Conservation (phyloP, 345 rosid genomes). For the Bruguiera sexangula region DNA sequence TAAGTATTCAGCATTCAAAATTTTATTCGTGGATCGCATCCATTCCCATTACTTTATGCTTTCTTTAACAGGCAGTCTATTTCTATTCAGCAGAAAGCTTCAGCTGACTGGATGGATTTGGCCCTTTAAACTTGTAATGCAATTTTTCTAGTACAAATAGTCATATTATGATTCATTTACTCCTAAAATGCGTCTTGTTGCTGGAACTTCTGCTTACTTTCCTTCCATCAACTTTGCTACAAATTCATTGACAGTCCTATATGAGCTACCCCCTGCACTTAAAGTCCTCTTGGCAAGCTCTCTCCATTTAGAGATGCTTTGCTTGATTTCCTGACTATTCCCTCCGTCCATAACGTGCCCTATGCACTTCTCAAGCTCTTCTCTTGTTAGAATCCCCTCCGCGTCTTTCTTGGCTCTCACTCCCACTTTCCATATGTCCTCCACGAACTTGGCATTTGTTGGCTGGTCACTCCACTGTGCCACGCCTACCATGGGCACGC, state of each 20-base stretch:
- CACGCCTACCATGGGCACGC: conserved; percentile 41
- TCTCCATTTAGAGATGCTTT: conserved; percentile 32
- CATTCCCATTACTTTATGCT: too few relatives aligned
- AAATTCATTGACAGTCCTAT: conserved; percentile 32
- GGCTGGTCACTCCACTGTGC: conserved; percentile 48
- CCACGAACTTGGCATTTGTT: conserved; percentile 43
- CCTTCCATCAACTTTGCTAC: conserved; percentile 18
- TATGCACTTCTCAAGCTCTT: conserved; percentile 31
- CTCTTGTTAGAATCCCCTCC: conserved; percentile 30
- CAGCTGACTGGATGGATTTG: too few relatives aligned
- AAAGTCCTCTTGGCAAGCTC: conserved; percentile 42
- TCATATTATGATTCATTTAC: too few relatives aligned
- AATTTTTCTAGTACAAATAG: too few relatives aligned
- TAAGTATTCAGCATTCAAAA: too few relatives aligned
- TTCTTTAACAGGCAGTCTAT: too few relatives aligned
- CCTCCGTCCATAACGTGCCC: conserved; percentile 40
- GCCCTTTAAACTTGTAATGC: too few relatives aligned
- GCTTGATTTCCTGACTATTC: conserved; percentile 29
- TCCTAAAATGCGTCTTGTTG: too few relatives aligned
- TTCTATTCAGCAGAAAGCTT: too few relatives aligned
- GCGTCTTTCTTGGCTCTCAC: conserved; percentile 28
- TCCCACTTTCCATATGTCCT: conserved; percentile 43
- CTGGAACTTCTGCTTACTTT: neutral
- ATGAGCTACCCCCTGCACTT: conserved; percentile 39
- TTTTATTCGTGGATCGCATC: too few relatives aligned